Evolutionary conservation across 106 monocot species (phyloP).

Genomic region (Dendrobium chrysotoxum): DNA sequence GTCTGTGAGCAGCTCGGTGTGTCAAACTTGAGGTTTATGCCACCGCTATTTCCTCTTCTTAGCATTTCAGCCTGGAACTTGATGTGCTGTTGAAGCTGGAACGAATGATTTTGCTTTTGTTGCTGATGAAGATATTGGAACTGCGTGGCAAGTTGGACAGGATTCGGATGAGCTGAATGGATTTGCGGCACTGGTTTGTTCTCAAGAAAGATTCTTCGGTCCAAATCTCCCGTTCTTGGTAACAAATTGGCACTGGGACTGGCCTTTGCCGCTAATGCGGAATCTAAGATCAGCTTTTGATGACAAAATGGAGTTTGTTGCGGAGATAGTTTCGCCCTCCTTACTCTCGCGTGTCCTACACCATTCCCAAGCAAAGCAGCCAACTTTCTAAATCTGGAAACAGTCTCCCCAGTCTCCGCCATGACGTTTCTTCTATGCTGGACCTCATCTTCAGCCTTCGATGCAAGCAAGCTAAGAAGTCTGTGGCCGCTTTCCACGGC

Average conservation of each 20-base stretch:
- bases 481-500: conserved; percentile 73
- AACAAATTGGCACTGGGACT: conserved; percentile 10
- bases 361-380: conserved; percentile 50
- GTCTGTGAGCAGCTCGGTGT: conserved; percentile 59
- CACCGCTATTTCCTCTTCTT: conserved; percentile 38
- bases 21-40: conserved; percentile 77
- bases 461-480: conserved; percentile 48
- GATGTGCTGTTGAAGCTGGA: conserved; percentile 60
- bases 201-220: conserved; percentile 26
- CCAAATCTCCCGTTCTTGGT: conserved; percentile 12
- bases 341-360: conserved; percentile 67
- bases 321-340: conserved; percentile 27
- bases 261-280: conserved; percentile 6
- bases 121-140: conserved; percentile 55
- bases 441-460: conserved; percentile 43
- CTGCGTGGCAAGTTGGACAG: background rate
- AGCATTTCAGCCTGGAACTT: conserved; percentile 72
- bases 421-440: conserved; percentile 26
- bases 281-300: conserved; percentile 47
- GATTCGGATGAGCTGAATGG: conserved; percentile 21
- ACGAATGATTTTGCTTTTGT: conserved; percentile 38
- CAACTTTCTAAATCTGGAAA: conserved; percentile 60
- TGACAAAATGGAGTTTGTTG: conserved; percentile 12
- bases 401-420: conserved; percentile 55
- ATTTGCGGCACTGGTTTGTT: background rate